Evolutionary conservation across 2,329 filamentous ascomycete genomes (phyloP), one percentile per base, ranked within the genome.

Genomic region (Pseudocercospora musae): DNA sequence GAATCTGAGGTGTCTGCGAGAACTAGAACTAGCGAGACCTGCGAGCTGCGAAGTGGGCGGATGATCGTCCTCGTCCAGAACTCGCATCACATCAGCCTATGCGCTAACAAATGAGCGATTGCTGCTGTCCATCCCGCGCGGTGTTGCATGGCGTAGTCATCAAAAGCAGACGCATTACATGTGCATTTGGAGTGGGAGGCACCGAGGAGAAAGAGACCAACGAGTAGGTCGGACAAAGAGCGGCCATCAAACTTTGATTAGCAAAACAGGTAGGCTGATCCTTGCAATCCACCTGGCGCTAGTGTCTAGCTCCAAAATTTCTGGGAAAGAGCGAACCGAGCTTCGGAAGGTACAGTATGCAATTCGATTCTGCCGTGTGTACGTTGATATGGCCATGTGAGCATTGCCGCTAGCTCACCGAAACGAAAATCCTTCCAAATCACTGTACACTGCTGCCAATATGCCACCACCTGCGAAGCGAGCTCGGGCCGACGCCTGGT

Each of bases 401-500:
- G 37, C 37, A 40, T 40, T 40, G 15, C 18, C 37, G 37, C 37
- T 40, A 40, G 37, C 15, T 18, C 6, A 18, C 15, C 37, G 8
- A 5, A 5, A 40, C 10, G 31, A 15, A 33, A 13, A 11, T 1
- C 31, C 31, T 15, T 15, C 31, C 2, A 33, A 13, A 13, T 8
- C 31, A 33, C 31, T 8, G 31, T 33, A 33, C 8, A 15, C 3
- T 15, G 10, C 31, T 33, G 31, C 13, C 31, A 15, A 33, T 59
- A 76, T 76, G 74, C 71, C 74, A 33, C 52, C 29, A 20, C 69
- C 75, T 20, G 64, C 73, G 23, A 64, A 65, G 37, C 37, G 37
- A 56, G 57, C 59, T 23, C 52, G n/a, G 11, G 50, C 62, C 50
- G 46, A 88, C 63, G 81, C 86, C 75, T 97, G 94, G 94, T 86